phyloP scores from a whole-genome alignment of 345 rosid genomes.

The Zanthoxylum bungeanum region DNA sequence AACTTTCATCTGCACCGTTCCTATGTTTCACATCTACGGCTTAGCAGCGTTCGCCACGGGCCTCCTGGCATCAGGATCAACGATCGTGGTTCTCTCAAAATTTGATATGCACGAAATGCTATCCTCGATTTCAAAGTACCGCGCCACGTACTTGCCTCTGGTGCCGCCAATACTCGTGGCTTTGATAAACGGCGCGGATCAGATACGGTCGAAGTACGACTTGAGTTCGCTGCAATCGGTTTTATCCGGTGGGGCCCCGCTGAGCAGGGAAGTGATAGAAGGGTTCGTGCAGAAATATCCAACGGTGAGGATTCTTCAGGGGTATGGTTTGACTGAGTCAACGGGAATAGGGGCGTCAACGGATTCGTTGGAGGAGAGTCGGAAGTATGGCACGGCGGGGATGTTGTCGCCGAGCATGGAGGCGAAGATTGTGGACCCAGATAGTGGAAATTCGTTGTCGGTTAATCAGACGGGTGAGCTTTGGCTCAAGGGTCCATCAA shows the following conservation, averaged over 20 bases:
- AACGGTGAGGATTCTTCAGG: constrained; percentile 47
- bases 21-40: constrained; percentile 90
- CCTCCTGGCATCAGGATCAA: constrained; percentile 61
- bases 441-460: constrained; percentile 40
- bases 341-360: constrained; percentile 63
- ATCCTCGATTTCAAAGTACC: constrained; percentile 48
- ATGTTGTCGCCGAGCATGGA: constrained; percentile 51
- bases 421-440: constrained; percentile 74
- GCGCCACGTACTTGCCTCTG: constrained; percentile 56
- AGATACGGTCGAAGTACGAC: constrained; percentile 48
- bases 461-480: constrained; percentile 70
- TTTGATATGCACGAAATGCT: constrained; percentile 75
- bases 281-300: constrained; percentile 62
- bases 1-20: constrained; percentile 71
- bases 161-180: constrained; percentile 63
- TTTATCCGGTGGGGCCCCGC: constrained; percentile 75
- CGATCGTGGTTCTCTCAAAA: constrained; percentile 60
- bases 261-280: constrained; percentile 70
- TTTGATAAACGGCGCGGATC: constrained; percentile 50
- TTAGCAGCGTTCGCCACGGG: constrained; percentile 65
- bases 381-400: constrained; percentile 73
- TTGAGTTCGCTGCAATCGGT: constrained; percentile 54
- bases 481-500: constrained; percentile 63
- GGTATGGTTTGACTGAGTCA: constrained; percentile 81
- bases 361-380: constrained; percentile 65